Base-by-base conservation (phyloP, 108 stramenopile genomes). In the Stephanodiscus triporus region DNA sequence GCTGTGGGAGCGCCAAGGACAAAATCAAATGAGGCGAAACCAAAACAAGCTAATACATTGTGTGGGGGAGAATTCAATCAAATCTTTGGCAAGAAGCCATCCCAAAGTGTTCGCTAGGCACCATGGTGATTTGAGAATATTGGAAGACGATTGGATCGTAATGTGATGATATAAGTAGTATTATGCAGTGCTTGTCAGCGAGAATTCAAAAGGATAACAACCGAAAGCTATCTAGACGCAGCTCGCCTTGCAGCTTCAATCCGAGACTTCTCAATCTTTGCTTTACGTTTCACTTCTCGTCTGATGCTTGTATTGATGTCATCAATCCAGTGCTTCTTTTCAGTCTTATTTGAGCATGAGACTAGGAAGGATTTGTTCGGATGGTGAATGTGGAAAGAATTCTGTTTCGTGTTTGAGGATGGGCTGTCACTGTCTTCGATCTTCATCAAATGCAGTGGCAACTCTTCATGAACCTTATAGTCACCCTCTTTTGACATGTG, bases 321-420 rank as follows among this genome's bases (percentile, higher is more conserved):
- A 16, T 81, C 68, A 47, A 92, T 73, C 91, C 91, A 92, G 10
- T 59, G 70, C 14, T 71, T 68, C 78, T 91, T 93, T 40, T 73
- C 73, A 24, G 78, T 72, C 27, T 67, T 63, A 45, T 67, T 75
- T 30, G 81, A 60, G 27, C 88, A 89, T 48, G 89, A 54, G 0
- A 97, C 94, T 34, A 88, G 65, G 78, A 98, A 97, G 11, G 81
- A 90, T 77, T 98, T 98, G 23, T 88, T 86, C 6, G 98, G 98
- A 66, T 97, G 96, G 59, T 89, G 90, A 63, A 98, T 88, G 38
- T 89, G 79, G 77, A 98, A 97, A 9, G 84, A 73, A 70, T 79
- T 58, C 19, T 92, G 68, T 43, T 81, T 84, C 17, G 85, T 72
- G 60, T 81, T 76, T 8, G 73, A 74, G 30, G 69, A 62, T 9